Base-by-base conservation (phyloP, 352 stramenopile genomes). In the Pilasporangium apinafurcum region DNA sequence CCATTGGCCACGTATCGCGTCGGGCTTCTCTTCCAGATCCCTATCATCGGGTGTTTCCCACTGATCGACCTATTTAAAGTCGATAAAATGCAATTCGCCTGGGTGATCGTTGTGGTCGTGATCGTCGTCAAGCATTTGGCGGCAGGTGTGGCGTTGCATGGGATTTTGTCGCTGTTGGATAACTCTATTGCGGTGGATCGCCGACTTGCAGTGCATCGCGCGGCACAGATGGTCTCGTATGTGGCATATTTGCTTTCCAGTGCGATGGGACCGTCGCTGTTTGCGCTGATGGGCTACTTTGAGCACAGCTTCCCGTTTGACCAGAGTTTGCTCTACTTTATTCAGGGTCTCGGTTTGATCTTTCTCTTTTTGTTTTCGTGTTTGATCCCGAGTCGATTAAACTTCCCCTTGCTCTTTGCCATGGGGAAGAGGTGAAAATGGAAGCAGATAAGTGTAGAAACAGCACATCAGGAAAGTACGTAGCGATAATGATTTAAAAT, bases 321-420 rank as follows among this genome's bases (percentile, higher is more conserved):
- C 51, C 74, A 85, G 52, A 91, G 74, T 51, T 51, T 88, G 34
- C 53, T 91, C 5, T 91, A 86, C 58, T 87, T 88, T 26, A 59
- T 88, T 9, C 68, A 84, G 51, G 65, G 68, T 16, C 54, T 86
- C 21, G 76, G 73, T 0, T 54, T 91, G 24, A 52, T 69, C 12
- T 86, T 86, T 44, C 51, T 91, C 26, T 67, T 91, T 4, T 55
- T 88, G 27, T 86, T 91, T 45, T 86, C 79, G 8, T 78, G 85
- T 26, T 56, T 80, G 21, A 87, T 91, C 40, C 79, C 79, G 3
- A 86, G 68, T 28, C 69, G 79, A 30, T 68, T 91, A 64, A 91
- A 91, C 37, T 91, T 91, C 32, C 79, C 79, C 3, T 63, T 86
- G 59, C 59, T 91, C 8, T 87, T 91, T 36, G 69, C 70, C 38